Evolutionary conservation across 306 rosid genomes (phyloP).

Genomic region (Gynostemma pentaphyllum): DNA sequence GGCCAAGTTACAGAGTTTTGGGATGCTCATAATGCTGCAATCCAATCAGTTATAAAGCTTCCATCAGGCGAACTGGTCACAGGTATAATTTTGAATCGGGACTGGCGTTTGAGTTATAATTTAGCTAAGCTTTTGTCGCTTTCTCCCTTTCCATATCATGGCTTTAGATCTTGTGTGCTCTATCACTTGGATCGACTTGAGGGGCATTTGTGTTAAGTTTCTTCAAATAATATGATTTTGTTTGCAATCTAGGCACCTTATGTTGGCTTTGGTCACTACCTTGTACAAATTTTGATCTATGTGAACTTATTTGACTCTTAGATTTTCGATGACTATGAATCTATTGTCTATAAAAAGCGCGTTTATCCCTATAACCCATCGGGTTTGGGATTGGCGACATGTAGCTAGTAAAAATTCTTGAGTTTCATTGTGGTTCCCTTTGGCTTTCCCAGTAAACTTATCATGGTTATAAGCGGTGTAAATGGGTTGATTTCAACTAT

Average conservation of each 20-base stretch:
- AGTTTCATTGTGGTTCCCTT: too few species aligned
- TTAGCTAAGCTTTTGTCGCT: not conserved
- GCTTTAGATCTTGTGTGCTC: not conserved
- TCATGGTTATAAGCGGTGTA: too few species aligned
- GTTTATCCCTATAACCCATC: too few species aligned
- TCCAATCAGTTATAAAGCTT: conserved; percentile 74
- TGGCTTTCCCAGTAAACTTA: too few species aligned
- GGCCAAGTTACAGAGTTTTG: conserved; percentile 58
- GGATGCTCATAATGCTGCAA: conserved; percentile 81
- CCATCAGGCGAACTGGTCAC: conserved; percentile 87
- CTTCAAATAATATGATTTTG: not conserved
- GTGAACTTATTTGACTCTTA: too few species aligned
- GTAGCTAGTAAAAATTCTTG: too few species aligned
- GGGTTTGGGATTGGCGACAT: too few species aligned
- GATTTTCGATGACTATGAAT: too few species aligned
- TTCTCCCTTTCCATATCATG: not conserved
- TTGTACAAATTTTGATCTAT: too few species aligned
- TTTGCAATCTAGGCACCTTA: not conserved
- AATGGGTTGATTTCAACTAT: too few species aligned
- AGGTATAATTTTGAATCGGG: conserved; percentile 28
- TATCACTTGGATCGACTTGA: not conserved
- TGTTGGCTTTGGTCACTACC: not conserved
- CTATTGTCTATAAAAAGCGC: too few species aligned
- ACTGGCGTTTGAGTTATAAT: conserved; percentile 4
- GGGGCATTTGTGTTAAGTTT: not conserved